A percentile compares a stretch with the other conserved stretches of the same genome.
phyloP scores from a whole-genome alignment of 208 protist species.

The Acanthamoeba lenticulata region DNA sequence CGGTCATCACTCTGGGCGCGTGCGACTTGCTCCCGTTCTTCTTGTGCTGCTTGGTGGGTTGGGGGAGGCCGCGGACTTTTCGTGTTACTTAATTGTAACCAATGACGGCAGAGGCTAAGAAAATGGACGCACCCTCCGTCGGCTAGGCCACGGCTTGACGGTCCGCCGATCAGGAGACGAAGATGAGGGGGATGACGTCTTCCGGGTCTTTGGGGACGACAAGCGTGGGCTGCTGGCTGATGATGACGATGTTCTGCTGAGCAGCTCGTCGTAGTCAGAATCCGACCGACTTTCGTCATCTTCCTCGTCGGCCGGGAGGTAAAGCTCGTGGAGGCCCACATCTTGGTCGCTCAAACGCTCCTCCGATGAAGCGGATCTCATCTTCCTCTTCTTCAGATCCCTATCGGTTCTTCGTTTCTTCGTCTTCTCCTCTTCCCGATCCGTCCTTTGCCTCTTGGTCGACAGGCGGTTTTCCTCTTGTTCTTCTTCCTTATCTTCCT shows the following conservation, averaged over 20 bases:
- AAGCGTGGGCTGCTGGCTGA: neutral
- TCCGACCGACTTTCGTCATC: neutral
- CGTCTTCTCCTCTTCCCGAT: neutral
- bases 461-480: neutral
- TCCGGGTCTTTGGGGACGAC: neutral
- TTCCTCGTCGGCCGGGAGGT: neutral
- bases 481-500: neutral
- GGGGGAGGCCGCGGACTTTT: neutral
- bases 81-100: too few relatives aligned
- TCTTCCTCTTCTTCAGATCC: too few relatives aligned
- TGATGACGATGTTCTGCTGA: neutral
- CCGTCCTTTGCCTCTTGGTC: too few relatives aligned
- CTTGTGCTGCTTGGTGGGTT: neutral
- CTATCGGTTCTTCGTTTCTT: too few relatives aligned
- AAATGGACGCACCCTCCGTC: neutral
- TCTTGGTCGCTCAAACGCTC: too few relatives aligned
- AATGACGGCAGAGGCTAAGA: neutral
- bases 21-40: neutral
- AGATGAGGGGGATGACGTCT: neutral
- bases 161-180: neutral
- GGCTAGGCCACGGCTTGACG: neutral
- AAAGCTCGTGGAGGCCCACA: too few relatives aligned
- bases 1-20: neutral
- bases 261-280: neutral
- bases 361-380: too few relatives aligned